phyloP scores from a whole-genome alignment of 129 eudicot species.

The Cynara cardunculus region DNA sequence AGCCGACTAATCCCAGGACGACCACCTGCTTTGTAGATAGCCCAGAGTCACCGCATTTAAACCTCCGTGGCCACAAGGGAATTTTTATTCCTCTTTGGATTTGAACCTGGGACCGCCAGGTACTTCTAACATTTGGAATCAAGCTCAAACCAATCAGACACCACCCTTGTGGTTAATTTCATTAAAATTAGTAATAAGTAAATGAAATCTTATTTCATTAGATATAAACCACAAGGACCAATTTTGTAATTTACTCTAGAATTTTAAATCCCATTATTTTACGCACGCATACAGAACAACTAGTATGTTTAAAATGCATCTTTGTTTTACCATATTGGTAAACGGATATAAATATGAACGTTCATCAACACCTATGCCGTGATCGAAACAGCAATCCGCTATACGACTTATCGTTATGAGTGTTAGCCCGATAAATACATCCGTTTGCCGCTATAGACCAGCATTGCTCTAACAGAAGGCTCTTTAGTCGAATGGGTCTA shows the following conservation, averaged over 20 bases:
- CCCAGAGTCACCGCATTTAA: too few relatives aligned
- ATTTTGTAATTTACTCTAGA: background rate
- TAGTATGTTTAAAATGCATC: background rate
- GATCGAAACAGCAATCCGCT: background rate
- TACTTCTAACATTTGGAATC: too few relatives aligned
- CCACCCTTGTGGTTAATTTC: too few relatives aligned
- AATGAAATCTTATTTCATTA: too few relatives aligned
- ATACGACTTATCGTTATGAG: constrained; percentile 3
- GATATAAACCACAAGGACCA: too few relatives aligned
- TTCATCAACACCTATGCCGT: background rate
- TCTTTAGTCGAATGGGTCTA: constrained; percentile 72
- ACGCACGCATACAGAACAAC: background rate
- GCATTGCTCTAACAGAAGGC: background rate
- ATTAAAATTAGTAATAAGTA: too few relatives aligned
- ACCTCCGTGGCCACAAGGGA: too few relatives aligned
- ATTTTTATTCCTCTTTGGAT: too few relatives aligned
- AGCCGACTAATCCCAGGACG: too few relatives aligned
- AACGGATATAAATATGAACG: background rate
- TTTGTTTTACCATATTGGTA: background rate
- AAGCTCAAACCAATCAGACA: too few relatives aligned
- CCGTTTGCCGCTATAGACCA: background rate
- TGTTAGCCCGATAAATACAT: constrained; percentile 5
- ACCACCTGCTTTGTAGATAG: too few relatives aligned
- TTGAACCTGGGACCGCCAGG: too few relatives aligned
- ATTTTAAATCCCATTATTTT: background rate